Evolutionary conservation across 345 rosid genomes (phyloP).

Genomic region (Gossypioides kirkii): DNA sequence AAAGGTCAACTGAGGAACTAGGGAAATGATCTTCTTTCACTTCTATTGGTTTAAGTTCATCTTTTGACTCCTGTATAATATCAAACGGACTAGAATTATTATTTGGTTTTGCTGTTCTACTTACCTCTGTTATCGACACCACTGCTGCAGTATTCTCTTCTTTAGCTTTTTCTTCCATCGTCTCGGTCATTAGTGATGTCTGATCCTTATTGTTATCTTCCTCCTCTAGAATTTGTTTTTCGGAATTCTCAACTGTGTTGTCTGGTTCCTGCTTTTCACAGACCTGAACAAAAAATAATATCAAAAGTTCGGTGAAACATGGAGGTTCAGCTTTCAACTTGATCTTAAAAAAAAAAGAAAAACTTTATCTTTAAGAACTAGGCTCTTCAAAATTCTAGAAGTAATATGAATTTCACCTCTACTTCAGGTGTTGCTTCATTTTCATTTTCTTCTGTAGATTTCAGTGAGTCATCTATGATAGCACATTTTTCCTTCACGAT

Average conservation of each 20-base stretch:
- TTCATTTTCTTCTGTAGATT: too few relatives aligned
- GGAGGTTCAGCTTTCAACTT: not conserved
- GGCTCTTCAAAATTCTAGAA: too few relatives aligned
- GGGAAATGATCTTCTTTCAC: conserved; percentile 1
- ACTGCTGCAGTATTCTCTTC: conserved; percentile 5
- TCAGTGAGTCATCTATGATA: too few relatives aligned
- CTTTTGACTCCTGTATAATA: conserved; percentile 1
- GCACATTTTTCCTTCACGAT: too few relatives aligned
- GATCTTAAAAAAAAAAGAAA: too few relatives aligned
- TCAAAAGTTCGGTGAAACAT: not conserved
- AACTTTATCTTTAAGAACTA: too few relatives aligned
- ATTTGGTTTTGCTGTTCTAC: conserved; percentile 15
- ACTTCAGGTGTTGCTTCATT: too few relatives aligned
- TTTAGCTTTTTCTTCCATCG: not conserved
- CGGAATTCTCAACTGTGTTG: not conserved
- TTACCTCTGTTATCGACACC: conserved; percentile 20
- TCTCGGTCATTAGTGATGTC: not conserved
- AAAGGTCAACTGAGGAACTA: not conserved
- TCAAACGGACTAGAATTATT: not conserved
- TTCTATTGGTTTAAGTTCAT: conserved; percentile 10
- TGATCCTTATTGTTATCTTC: not conserved
- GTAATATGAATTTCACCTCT: too few relatives aligned
- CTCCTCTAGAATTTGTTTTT: not conserved
- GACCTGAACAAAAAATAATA: not conserved
- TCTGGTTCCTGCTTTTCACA: not conserved